phyloP scores from a whole-genome alignment of 2,329 filamentous ascomycete species.

The Sarocladium brachiariae region DNA sequence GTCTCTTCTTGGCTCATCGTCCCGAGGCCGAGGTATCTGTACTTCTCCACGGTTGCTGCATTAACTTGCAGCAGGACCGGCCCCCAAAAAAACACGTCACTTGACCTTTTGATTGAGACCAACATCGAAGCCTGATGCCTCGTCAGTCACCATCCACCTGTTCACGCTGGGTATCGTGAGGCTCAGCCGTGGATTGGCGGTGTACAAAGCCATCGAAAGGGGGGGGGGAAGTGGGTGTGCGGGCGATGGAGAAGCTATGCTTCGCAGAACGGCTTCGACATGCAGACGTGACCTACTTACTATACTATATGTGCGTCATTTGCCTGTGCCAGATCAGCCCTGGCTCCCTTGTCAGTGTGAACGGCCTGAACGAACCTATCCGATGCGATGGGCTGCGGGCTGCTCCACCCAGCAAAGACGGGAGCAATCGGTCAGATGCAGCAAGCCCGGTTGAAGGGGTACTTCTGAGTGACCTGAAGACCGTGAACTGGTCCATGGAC shows the following conservation, averaged over 20 bases:
- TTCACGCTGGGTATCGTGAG: background rate
- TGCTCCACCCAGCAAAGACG: too few species aligned
- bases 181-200: background rate
- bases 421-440: too few species aligned
- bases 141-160: background rate
- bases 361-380: too few species aligned
- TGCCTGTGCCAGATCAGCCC: background rate
- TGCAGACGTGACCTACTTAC: background rate
- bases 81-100: slow-evolving; percentile 1
- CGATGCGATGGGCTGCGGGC: too few species aligned
- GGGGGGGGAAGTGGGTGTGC: background rate
- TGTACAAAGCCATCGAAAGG: background rate
- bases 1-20: too few species aligned
- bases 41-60: background rate
- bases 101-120: background rate
- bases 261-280: background rate
- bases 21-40: background rate
- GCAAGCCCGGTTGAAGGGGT: too few species aligned
- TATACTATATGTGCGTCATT: background rate
- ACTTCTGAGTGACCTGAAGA: too few species aligned
- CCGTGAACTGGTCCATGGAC: too few species aligned
- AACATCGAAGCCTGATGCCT: background rate
- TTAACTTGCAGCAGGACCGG: background rate
- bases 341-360: too few species aligned
- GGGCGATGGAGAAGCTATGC: background rate